A percentile compares a stretch with the other conserved stretches of the same genome.
Evolutionary conservation across 2,329 filamentous ascomycete genomes (phyloP).

Genomic region (Colletotrichum abscissum): DNA sequence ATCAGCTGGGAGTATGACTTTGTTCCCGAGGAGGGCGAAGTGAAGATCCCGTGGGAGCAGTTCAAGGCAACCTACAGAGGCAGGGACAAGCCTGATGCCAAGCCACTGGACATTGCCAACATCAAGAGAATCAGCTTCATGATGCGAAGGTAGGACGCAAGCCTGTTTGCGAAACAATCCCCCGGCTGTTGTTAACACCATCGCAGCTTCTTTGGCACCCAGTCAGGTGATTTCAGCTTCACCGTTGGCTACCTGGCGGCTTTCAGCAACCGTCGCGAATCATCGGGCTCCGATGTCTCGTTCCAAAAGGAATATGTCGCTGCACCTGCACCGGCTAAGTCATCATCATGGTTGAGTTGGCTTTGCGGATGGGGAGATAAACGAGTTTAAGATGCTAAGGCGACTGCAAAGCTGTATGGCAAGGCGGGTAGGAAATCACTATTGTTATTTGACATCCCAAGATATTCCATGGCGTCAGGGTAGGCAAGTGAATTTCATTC

Average conservation of each 20-base stretch:
- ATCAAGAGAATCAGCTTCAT: constrained; percentile 80
- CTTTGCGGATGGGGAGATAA: constrained; percentile 24
- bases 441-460: neutral
- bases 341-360: constrained; percentile 23
- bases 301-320: constrained; percentile 3
- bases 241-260: constrained; percentile 50
- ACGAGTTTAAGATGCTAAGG: neutral
- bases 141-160: constrained; percentile 77
- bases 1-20: constrained; percentile 83
- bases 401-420: neutral
- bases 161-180: neutral
- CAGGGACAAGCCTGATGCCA: constrained; percentile 68
- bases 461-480: neutral
- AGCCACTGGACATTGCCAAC: constrained; percentile 66
- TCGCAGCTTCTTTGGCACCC: constrained; percentile 77
- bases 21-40: constrained; percentile 44
- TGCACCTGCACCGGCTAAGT: neutral
- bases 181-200: constrained; percentile 32
- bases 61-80: constrained; percentile 82
- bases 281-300: constrained; percentile 4
- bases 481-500: neutral
- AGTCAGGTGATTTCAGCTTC: constrained; percentile 75
- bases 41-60: constrained; percentile 72
- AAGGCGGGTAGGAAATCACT: neutral
- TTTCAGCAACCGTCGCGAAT: constrained; percentile 11